Percentiles rank a stretch among this genome's conserved stretches.
phyloP scores from a whole-genome alignment of 805 yeast genomes.

The Wickerhamiella cacticola region DNA sequence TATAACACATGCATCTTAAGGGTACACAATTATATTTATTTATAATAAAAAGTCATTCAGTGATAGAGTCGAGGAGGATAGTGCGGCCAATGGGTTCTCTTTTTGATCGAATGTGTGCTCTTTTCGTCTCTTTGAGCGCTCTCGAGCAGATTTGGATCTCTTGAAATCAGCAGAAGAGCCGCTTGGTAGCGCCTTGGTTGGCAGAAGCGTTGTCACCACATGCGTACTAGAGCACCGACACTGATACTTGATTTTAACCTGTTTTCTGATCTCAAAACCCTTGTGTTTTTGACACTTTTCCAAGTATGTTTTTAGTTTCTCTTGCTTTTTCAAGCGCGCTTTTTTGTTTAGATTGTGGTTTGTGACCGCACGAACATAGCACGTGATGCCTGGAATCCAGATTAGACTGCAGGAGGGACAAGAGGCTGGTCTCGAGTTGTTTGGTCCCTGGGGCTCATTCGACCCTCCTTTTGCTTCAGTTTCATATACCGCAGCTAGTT shows the following conservation, averaged over 20 bases:
- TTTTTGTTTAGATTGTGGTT: conserved; percentile 6
- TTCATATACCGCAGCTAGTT: not conserved
- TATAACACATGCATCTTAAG: conserved; percentile 6
- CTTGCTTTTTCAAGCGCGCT: not conserved
- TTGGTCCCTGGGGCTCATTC: too few species aligned
- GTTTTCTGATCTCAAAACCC: not conserved
- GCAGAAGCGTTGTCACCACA: not conserved
- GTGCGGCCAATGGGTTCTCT: not conserved
- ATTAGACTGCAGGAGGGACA: conserved; percentile 8
- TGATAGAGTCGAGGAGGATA: conserved; percentile 5
- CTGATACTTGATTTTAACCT: not conserved
- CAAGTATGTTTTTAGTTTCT: conserved; percentile 3
- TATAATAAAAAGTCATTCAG: conserved; percentile 11
- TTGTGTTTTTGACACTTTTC: not conserved
- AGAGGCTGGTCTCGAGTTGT: not conserved
- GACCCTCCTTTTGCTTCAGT: not conserved
- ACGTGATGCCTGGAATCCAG: conserved; percentile 12
- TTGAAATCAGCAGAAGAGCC: not conserved
- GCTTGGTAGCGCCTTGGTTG: conserved; percentile 1
- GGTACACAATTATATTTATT: not conserved
- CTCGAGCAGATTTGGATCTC: conserved; percentile 6
- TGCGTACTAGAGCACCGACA: conserved; percentile 2
- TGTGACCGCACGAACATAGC: conserved; percentile 1
- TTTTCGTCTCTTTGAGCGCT: conserved; percentile 9
- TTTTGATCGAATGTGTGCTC: not conserved